Percentiles rank a stretch among this genome's conserved stretches.
Evolutionary conservation across 2,329 filamentous ascomycete species (phyloP).

Genomic region (Stagonosporopsis chrysanthemi): DNA sequence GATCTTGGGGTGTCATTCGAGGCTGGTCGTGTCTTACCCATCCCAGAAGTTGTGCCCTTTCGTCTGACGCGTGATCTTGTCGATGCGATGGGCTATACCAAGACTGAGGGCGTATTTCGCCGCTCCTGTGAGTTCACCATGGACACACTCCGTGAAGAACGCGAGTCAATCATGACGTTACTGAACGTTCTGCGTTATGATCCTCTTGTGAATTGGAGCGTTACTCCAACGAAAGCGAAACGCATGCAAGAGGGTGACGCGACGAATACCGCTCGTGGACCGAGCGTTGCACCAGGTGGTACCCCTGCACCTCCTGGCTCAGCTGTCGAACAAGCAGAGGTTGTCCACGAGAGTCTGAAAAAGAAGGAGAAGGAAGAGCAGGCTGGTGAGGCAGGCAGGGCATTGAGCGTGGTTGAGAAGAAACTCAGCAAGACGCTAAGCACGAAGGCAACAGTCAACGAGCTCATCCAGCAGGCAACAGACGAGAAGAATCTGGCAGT

Average conservation of each 20-base stretch:
- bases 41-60: constrained; percentile 96
- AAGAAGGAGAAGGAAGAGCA: constrained; percentile 61
- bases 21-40: constrained; percentile 90
- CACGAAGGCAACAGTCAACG: constrained; percentile 93
- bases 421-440: constrained; percentile 94
- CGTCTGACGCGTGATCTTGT: constrained; percentile 92
- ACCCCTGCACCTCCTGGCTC: constrained; percentile 39
- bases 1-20: constrained; percentile 98
- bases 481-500: constrained; percentile 93
- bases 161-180: constrained; percentile 97
- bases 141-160: constrained; percentile 91
- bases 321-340: constrained; percentile 33
- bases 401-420: constrained; percentile 91
- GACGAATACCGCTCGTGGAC: constrained; percentile 49
- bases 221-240: constrained; percentile 73
- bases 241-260: constrained; percentile 71
- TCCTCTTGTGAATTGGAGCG: constrained; percentile 93
- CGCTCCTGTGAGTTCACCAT: constrained; percentile 99
- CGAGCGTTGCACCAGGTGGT: constrained; percentile 39
- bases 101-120: constrained; percentile 93
- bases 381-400: constrained; percentile 84
- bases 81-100: constrained; percentile 95
- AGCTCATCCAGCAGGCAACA: constrained; percentile 93
- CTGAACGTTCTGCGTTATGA: constrained; percentile 98
- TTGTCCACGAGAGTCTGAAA: constrained; percentile 42